Evolutionary conservation across 495 filamentous ascomycete genomes (phyloP), one percentile per base, ranked within the genome.

Genomic region (Sabuloglossum arenarium): DNA sequence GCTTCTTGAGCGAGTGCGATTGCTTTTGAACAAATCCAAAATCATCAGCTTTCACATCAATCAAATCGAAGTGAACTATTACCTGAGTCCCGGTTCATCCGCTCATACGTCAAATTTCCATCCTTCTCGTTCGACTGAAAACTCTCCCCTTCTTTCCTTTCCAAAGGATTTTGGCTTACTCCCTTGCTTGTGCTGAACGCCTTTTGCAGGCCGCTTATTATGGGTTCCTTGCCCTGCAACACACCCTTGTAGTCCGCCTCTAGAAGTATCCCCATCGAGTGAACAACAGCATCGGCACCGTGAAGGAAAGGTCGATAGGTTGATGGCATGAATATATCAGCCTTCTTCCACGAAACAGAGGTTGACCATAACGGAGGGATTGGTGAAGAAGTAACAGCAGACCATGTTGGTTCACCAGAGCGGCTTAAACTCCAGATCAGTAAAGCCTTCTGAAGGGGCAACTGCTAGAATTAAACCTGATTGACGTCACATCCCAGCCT

Each of bases 231-330:
- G 19, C 91, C 93, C 54, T 76, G 79, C 39, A 98, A 65, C 3
- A 95, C 86, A 58, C 84, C 84, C 70, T 98, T 97, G 74, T 98
- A 98, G 68, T 98, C 91, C 8, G 90, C 89, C 69, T 98, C 91
- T 12, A 98, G 75, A n/a, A 98, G 73, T 54, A 98, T 97, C 6
- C 91, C 91, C 81, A 94, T 85, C 59, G 73, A 83, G 70, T 98
- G 91, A 23, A 98, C 82, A 14, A 97, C 88, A 30, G 80, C 86
- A 64, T 85, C 80, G 46, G 89, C 85, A 31, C 73, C 77, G 51
- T 75, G 71, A 55, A 98, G 74, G 29, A 84, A 74, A 1, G 79
- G 67, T 24, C 76, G 76, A 69, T 94, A 98, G 47, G 80, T 81
- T 0, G 76, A 68, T 1, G 91, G 91, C 32, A 82, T 75, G 53